phyloP scores from a whole-genome alignment of 2,329 filamentous ascomycete species.

The Aspergillus latus region DNA sequence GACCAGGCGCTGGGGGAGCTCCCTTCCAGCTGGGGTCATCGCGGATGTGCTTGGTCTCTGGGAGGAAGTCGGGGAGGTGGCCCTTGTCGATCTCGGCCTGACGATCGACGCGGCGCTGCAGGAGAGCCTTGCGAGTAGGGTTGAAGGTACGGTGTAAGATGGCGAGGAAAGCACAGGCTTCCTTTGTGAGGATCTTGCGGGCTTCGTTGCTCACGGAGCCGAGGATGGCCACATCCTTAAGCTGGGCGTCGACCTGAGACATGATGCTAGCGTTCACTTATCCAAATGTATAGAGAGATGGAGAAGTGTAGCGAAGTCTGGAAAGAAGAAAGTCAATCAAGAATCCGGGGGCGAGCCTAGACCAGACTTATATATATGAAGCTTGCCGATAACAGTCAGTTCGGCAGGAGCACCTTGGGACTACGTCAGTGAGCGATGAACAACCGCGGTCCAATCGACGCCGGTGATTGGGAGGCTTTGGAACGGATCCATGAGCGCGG shows the following conservation, averaged over 20 bases:
- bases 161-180: conserved; percentile 87
- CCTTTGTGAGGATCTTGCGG: conserved; percentile 86
- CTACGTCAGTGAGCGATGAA: conserved; percentile 13
- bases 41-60: conserved; percentile 92
- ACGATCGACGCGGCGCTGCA: conserved; percentile 80
- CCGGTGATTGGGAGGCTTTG: not conserved
- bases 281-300: not conserved
- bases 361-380: conserved; percentile 16
- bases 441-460: conserved; percentile 27
- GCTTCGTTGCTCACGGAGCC: conserved; percentile 75
- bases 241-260: conserved; percentile 71
- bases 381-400: conserved; percentile 4
- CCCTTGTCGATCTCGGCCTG: conserved; percentile 94
- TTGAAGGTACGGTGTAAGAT: conserved; percentile 96
- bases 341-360: conserved; percentile 8
- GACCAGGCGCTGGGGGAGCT: conserved; percentile 83
- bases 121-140: conserved; percentile 77
- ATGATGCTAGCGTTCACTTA: conserved; percentile 45
- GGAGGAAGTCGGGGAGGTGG: conserved; percentile 85
- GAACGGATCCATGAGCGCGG: conserved; percentile 8
- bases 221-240: conserved; percentile 84
- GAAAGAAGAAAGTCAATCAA: conserved; percentile 1
- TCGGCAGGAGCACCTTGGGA: conserved; percentile 7
- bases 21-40: conserved; percentile 94
- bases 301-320: not conserved